These are phyloP conservation scores for Aspergillus melleus DNA, from an alignment of 2,329 filamentous ascomycete species.

Conservation along the genomic window DNA sequence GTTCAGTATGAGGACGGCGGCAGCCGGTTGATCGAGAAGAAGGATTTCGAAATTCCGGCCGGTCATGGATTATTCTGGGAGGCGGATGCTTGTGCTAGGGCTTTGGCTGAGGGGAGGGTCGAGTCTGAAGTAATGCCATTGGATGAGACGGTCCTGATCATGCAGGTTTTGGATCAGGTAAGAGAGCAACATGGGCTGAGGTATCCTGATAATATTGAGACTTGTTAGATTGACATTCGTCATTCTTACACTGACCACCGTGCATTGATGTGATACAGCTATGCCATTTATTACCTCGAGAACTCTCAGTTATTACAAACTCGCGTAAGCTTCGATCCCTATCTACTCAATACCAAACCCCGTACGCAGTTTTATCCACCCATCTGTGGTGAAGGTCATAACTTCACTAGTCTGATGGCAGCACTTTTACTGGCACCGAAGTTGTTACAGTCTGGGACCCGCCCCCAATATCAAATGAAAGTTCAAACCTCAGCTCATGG, in stretches of 20 bases:
- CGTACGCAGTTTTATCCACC: too few relatives aligned
- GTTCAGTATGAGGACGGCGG: background rate
- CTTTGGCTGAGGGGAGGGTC: constrained; percentile 67
- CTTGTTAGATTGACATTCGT: background rate
- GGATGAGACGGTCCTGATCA: constrained; percentile 72
- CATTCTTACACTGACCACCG: too few relatives aligned
- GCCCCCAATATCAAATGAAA: background rate
- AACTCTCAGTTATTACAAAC: too few relatives aligned
- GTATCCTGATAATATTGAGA: constrained; percentile 51
- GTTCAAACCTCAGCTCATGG: background rate
- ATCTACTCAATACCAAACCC: too few relatives aligned
- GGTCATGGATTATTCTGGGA: constrained; percentile 77
- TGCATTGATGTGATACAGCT: too few relatives aligned
- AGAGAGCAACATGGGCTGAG: constrained; percentile 55
- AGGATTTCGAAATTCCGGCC: background rate
- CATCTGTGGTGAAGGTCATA: too few relatives aligned
- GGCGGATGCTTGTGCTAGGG: constrained; percentile 69
- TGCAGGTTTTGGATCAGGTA: constrained; percentile 70
- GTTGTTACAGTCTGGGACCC: background rate
- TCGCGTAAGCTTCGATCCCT: too few relatives aligned
- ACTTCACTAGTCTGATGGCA: background rate
- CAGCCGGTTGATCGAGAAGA: background rate
- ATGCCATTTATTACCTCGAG: too few relatives aligned
- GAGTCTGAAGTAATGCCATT: constrained; percentile 67
- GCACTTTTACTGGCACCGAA: background rate